Conservation (phyloP, 2,329 filamentous ascomycete species). For the Phialophora expanda region DNA sequence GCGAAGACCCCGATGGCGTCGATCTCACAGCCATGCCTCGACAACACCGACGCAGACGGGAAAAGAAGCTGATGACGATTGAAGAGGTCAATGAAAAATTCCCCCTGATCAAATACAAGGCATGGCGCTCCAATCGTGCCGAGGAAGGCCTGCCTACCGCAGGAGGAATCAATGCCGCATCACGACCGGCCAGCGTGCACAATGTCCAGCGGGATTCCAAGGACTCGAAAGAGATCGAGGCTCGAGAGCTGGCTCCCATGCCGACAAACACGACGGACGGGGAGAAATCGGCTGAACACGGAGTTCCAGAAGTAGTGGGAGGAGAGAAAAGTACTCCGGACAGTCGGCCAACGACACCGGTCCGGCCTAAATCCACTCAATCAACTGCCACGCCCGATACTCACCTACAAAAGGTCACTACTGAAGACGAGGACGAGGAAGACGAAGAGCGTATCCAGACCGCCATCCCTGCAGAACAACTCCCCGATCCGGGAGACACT, state of each 20-base stretch:
- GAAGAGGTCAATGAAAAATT: conserved; percentile 99
- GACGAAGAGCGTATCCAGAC: conserved; percentile 79
- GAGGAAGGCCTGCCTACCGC: conserved; percentile 80
- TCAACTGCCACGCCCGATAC: conserved; percentile 37
- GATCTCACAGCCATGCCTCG: conserved; percentile 83
- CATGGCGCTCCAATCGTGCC: conserved; percentile 83
- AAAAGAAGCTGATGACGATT: conserved; percentile 99
- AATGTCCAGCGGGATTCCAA: conserved; percentile 47
- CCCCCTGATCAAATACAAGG: conserved; percentile 94
- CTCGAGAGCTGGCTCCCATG: conserved; percentile 26
- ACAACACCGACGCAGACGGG: conserved; percentile 81
- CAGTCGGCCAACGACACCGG: conserved; percentile 28
- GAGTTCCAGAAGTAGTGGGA: conserved; percentile 25
- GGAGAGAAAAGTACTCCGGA: conserved; percentile 37
- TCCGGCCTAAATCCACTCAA: conserved; percentile 32
- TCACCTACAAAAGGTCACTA: conserved; percentile 55
- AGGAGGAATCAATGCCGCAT: conserved; percentile 74
- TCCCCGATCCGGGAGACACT: conserved; percentile 83
- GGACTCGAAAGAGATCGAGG: conserved; percentile 25
- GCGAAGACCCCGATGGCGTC: conserved; percentile 86
- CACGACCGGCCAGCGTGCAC: conserved; percentile 70
- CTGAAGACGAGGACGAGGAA: conserved; percentile 73
- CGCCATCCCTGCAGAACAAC: conserved; percentile 78
- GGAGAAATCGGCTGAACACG: conserved; percentile 30
- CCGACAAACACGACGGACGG: conserved; percentile 23